A percentile compares a stretch with the other conserved stretches of the same genome.
Evolutionary conservation across 768 basidiomycete species (phyloP).

Genomic region (Mycena galopus): DNA sequence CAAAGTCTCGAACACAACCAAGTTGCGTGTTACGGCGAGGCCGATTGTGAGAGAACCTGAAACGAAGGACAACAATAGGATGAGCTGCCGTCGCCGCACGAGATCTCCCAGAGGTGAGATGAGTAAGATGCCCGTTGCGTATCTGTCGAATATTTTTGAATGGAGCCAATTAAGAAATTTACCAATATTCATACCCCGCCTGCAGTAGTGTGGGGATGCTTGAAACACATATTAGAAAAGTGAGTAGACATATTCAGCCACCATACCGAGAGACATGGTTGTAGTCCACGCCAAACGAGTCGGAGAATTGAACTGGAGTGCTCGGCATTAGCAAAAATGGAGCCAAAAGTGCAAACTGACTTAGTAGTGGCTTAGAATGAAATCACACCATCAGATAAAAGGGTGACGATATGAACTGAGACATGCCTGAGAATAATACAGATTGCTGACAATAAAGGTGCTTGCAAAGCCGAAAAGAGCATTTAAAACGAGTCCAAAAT

Average conservation of each 20-base stretch:
- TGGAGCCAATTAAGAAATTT: neutral
- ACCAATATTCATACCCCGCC: constrained; percentile 62
- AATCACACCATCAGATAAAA: neutral
- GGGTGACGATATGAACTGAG: no score
- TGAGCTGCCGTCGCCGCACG: constrained; percentile 78
- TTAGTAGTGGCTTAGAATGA: constrained; percentile 66
- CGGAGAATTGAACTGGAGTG: constrained; percentile 56
- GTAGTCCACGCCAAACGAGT: constrained; percentile 50
- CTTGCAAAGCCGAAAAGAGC: constrained; percentile 74
- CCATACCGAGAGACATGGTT: constrained; percentile 41
- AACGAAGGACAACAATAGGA: constrained; percentile 67
- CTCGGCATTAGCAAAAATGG: neutral
- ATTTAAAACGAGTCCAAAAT: constrained; percentile 68
- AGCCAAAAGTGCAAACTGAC: constrained; percentile 52
- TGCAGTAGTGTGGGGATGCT: constrained; percentile 65
- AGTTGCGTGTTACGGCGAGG: constrained; percentile 70
- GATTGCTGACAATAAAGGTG: constrained; percentile 75
- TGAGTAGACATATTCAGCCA: neutral
- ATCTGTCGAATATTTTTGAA: constrained; percentile 54
- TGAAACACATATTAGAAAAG: constrained; percentile 16
- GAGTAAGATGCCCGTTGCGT: constrained; percentile 78
- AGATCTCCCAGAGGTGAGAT: constrained; percentile 89
- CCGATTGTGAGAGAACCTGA: constrained; percentile 77
- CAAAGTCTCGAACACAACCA: constrained; percentile 73
- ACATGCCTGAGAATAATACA: constrained; percentile 79